These are phyloP conservation scores for Cupressus sempervirens DNA, from an alignment of 75 land plant genomes.

Conservation along the genomic window DNA sequence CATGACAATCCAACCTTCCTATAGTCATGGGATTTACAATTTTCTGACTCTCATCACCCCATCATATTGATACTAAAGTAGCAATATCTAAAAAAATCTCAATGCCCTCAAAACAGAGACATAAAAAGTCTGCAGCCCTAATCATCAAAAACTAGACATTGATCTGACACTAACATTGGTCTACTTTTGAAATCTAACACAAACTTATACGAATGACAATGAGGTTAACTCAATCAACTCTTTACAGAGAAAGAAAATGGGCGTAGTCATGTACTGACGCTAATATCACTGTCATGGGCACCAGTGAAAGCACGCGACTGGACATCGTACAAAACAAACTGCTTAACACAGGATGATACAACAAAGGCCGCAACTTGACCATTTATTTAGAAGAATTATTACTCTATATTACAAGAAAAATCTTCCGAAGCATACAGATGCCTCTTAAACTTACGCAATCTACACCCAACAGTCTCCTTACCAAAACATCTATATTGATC, in stretches of 20 bases:
- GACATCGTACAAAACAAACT: neutral
- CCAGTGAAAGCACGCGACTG: neutral
- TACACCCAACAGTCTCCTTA: neutral
- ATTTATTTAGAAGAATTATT: neutral
- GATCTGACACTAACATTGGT: neutral
- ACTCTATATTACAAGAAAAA: neutral
- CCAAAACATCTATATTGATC: neutral
- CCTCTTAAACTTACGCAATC: neutral
- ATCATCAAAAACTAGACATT: neutral
- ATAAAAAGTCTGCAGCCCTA: neutral
- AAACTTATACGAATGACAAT: neutral
- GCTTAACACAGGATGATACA: neutral
- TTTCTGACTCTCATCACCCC: neutral
- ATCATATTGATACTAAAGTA: neutral
- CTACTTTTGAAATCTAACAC: neutral
- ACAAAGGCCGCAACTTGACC: neutral
- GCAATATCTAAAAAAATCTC: neutral
- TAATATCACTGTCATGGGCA: neutral
- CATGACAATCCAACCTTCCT: neutral
- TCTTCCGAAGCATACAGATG: neutral
- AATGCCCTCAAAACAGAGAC: neutral
- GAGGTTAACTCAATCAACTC: neutral
- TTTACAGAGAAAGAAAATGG: neutral
- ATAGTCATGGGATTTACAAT: neutral
- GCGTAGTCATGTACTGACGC: neutral